Evolutionary conservation across 257 asterid species (phyloP), one percentile per base, ranked within the genome.

Genomic region (Striga asiatica): DNA sequence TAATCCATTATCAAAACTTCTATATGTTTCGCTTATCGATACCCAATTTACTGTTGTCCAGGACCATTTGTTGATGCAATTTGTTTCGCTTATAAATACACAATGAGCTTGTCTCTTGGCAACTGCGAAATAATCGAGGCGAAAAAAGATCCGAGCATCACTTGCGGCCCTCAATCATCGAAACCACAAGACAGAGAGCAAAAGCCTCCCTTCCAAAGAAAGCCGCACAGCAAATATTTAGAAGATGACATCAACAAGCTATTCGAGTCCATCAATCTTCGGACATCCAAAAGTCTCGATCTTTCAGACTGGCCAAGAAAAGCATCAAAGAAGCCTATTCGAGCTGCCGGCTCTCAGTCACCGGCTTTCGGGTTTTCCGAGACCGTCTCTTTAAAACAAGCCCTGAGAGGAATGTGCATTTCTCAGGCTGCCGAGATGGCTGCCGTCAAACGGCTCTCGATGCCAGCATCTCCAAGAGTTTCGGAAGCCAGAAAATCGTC

Each of bases 341-440:
- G 76, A 60, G 66, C 58, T 23, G 56, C 76, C 25, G 88, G 84
- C 8, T 70, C 81, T 62, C 69, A 65, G 55, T 81, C 97, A 22
- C 93, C 94, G 0, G 95, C 80, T 45, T 72, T 77, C 31, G 93
- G 98, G 46, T 81, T 78, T 63, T 86, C 96, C 6, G 95, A 84
- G 63, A 92, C 95, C 9, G 83, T 84, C 42, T 76, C 98, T 61
- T 58, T 91, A 38, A 91, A 91, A 64, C 96, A 91, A 70, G 96
- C 98, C 0, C 72, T 86, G n/a, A 74, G 98, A 68, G 96, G 98
- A 6, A 76, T 78, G 53, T 86, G 98, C 75, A 83, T 91, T 70
- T 91, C 98, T 27, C 98, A 86, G 74, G 98, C 96, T 12, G 91
- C 95, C 1, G 98, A 91, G 73, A 72, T 75, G 79, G 98, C 98